These are phyloP conservation scores for Santalum album DNA, from an alignment of 164 flowering plant species.

Conservation along the genomic window DNA sequence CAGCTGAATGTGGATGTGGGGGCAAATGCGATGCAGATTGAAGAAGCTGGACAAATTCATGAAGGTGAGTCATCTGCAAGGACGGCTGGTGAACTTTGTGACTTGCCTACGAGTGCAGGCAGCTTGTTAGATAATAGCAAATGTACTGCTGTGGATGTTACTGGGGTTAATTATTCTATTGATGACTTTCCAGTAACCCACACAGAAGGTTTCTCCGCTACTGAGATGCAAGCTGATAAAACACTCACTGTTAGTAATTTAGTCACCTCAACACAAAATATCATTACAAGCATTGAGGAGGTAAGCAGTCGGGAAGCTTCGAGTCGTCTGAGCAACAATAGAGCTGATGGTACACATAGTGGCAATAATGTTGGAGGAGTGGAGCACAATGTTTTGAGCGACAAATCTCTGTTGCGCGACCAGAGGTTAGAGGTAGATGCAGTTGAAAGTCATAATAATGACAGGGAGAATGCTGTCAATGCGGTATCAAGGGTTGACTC, in stretches of 20 bases:
- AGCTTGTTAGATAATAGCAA: slow-evolving; percentile 11
- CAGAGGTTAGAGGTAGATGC: slow-evolving; percentile 10
- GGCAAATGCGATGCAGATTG: slow-evolving; percentile 12
- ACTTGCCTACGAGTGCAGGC: slow-evolving; percentile 4
- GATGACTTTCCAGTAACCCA: slow-evolving; percentile 11
- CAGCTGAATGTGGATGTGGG: slow-evolving; percentile 13
- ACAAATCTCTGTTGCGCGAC: slow-evolving; percentile 14
- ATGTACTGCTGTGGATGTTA: slow-evolving; percentile 8
- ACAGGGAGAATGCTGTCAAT: slow-evolving; percentile 9
- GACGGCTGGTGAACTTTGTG: slow-evolving; percentile 12
- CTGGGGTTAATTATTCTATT: slow-evolving; percentile 7
- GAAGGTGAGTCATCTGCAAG: slow-evolving; percentile 19
- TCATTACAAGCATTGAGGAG: slow-evolving; percentile 9
- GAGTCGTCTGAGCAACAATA: slow-evolving; percentile 9
- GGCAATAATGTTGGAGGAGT: slow-evolving; percentile 5
- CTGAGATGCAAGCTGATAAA: slow-evolving; percentile 9
- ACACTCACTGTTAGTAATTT: slow-evolving; percentile 6
- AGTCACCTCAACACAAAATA: slow-evolving; percentile 3
- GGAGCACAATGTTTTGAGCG: slow-evolving; percentile 8
- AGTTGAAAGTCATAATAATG: slow-evolving; percentile 6
- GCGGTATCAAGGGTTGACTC: slow-evolving; percentile 10
- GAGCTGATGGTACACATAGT: slow-evolving; percentile 7
- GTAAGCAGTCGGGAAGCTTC: slow-evolving; percentile 12
- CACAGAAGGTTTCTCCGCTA: slow-evolving; percentile 10
- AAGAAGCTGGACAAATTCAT: slow-evolving; percentile 11